Conservation (phyloP, 352 stramenopile genomes). For the Pythium brassicae region DNA sequence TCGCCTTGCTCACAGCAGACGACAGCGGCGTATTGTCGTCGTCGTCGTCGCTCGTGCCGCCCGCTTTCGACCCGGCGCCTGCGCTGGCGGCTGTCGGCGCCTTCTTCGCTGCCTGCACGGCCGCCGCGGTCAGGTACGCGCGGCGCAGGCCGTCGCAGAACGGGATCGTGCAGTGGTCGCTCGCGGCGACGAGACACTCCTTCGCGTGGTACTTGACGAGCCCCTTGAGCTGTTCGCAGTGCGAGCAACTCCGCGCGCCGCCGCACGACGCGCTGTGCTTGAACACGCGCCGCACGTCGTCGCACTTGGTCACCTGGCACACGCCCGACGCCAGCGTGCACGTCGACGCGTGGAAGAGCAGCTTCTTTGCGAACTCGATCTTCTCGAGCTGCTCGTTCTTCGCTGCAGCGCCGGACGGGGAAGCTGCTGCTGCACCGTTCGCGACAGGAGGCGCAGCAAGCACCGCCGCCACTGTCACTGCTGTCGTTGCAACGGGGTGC, state of each 20-base stretch:
- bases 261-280: slow-evolving; percentile 81
- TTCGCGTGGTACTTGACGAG: slow-evolving; percentile 84
- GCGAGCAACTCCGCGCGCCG: slow-evolving; percentile 57
- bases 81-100: slow-evolving; percentile 10
- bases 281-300: slow-evolving; percentile 82
- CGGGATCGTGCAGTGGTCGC: slow-evolving; percentile 75
- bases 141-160: slow-evolving; percentile 77
- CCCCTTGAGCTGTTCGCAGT: slow-evolving; percentile 80
- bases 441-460: background rate
- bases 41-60: slow-evolving; percentile 42
- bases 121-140: slow-evolving; percentile 44
- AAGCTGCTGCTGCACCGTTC: slow-evolving; percentile 13
- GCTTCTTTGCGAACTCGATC: slow-evolving; percentile 80
- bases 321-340: slow-evolving; percentile 52
- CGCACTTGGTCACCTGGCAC: slow-evolving; percentile 84
- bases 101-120: slow-evolving; percentile 28
- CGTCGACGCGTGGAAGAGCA: slow-evolving; percentile 71
- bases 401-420: slow-evolving; percentile 14
- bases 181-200: slow-evolving; percentile 55
- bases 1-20: slow-evolving; percentile 60
- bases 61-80: slow-evolving; percentile 9
- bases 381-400: slow-evolving; percentile 74
- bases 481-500: background rate
- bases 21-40: slow-evolving; percentile 74
- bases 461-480: slow-evolving; percentile 3